These are phyloP conservation scores for Rutstroemia sp. DNA, from an alignment of 2,329 filamentous ascomycete species.

Conservation along the genomic window DNA sequence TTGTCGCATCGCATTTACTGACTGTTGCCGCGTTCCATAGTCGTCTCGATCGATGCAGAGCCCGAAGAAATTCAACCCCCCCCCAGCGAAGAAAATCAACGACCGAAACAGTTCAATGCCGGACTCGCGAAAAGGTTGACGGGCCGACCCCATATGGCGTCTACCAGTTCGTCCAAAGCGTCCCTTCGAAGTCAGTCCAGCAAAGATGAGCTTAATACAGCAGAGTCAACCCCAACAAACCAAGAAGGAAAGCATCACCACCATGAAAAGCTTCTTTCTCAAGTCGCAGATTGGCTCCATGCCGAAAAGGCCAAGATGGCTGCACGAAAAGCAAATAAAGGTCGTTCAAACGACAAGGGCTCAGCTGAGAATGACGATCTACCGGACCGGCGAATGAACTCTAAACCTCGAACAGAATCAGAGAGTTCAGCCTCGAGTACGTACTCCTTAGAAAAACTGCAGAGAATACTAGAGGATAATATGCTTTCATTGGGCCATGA, in stretches of 20 bases:
- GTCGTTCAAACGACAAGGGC: slow-evolving; percentile 16
- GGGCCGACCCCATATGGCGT: slow-evolving; percentile 18
- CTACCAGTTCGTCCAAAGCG: slow-evolving; percentile 18
- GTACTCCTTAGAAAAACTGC: slow-evolving; percentile 70
- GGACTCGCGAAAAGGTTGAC: slow-evolving; percentile 22
- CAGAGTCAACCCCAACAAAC: slow-evolving; percentile 10
- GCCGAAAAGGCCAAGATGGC: slow-evolving; percentile 66
- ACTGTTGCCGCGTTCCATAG: neutral
- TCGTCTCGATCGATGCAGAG: slow-evolving; percentile 26
- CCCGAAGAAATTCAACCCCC: slow-evolving; percentile 17
- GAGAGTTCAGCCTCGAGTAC: slow-evolving; percentile 60
- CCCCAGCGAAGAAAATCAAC: slow-evolving; percentile 16
- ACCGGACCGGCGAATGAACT: slow-evolving; percentile 9
- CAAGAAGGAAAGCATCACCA: slow-evolving; percentile 23
- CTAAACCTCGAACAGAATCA: slow-evolving; percentile 42
- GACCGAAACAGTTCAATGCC: slow-evolving; percentile 23
- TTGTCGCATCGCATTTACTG: too few species aligned
- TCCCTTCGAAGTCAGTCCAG: slow-evolving; percentile 21
- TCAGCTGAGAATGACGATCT: slow-evolving; percentile 1
- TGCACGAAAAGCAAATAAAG: slow-evolving; percentile 42
- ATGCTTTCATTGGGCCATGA: slow-evolving; percentile 36
- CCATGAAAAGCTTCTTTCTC: slow-evolving; percentile 53
- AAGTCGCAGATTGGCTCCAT: slow-evolving; percentile 78
- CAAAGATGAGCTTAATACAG: slow-evolving; percentile 18
- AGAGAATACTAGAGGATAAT: slow-evolving; percentile 68